phyloP scores from a whole-genome alignment of 2,329 filamentous ascomycete genomes.

The Onygenales sp. region DNA sequence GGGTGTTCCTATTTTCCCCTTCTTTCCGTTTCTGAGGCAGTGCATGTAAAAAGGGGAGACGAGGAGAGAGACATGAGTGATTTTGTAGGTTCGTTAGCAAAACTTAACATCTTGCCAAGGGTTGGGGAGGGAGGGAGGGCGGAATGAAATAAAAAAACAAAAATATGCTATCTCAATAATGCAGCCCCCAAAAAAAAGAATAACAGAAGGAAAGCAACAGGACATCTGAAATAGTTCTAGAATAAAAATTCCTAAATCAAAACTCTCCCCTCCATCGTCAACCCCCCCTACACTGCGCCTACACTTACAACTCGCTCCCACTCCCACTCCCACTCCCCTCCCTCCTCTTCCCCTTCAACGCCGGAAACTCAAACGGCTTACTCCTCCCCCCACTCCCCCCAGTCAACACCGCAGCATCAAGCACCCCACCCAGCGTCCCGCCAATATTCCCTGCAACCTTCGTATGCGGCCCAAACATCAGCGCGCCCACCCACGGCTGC shows the following conservation, averaged over 20 bases:
- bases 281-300: too few species aligned
- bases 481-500: constrained; percentile 86
- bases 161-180: too few species aligned
- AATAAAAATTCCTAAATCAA: not conserved
- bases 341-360: constrained; percentile 38
- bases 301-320: not conserved
- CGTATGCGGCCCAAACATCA: constrained; percentile 65
- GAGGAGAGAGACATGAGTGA: too few species aligned
- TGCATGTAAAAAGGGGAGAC: too few species aligned
- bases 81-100: too few species aligned
- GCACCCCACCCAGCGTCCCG: constrained; percentile 6
- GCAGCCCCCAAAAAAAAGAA: not conserved
- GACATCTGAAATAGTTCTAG: not conserved
- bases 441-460: constrained; percentile 13
- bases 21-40: too few species aligned
- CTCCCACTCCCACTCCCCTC: not conserved
- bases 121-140: too few species aligned
- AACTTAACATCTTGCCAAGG: too few species aligned
- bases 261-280: too few species aligned
- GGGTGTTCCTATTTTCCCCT: too few species aligned
- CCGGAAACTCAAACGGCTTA: constrained; percentile 46
- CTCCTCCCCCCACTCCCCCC: constrained; percentile 42
- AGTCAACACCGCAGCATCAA: constrained; percentile 41
- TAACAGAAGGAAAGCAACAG: not conserved
- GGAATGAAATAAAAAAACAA: too few species aligned